Percentiles rank a stretch among this genome's conserved stretches.
phyloP scores from a whole-genome alignment of 768 basidiomycete genomes.

The Leucocoprinus sp. region DNA sequence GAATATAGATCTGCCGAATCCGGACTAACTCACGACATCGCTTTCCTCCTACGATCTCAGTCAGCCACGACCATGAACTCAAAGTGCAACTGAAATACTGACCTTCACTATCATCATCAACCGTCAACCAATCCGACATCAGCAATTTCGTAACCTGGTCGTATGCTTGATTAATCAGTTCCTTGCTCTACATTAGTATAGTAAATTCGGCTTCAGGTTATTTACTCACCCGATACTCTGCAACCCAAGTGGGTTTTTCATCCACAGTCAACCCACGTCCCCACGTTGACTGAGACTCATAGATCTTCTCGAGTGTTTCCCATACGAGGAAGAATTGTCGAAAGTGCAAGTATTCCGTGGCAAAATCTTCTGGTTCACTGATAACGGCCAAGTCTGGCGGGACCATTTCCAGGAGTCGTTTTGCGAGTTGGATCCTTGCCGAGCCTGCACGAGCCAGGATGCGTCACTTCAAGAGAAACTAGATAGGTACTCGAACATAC shows the following conservation, averaged over 20 bases:
- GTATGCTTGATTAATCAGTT: slow-evolving; percentile 52
- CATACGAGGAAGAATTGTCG: slow-evolving; percentile 73
- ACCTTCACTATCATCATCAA: slow-evolving; percentile 42
- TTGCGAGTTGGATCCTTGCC: slow-evolving; percentile 69
- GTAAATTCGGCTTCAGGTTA: too few relatives aligned
- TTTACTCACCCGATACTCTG: slow-evolving; percentile 49
- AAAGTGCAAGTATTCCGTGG: slow-evolving; percentile 73
- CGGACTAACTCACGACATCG: slow-evolving; percentile 61
- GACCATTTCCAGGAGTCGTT: slow-evolving; percentile 46
- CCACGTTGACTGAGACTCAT: slow-evolving; percentile 52
- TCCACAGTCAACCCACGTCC: slow-evolving; percentile 52
- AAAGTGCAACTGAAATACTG: slow-evolving; percentile 12
- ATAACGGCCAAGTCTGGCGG: slow-evolving; percentile 57
- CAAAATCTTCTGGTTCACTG: slow-evolving; percentile 59
- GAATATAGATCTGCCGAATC: slow-evolving; percentile 85
- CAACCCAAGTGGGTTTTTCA: slow-evolving; percentile 49
- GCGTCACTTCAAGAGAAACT: not conserved
- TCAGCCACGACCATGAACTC: not conserved
- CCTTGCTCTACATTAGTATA: slow-evolving; percentile 23
- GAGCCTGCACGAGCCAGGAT: slow-evolving; percentile 34
- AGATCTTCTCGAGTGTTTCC: slow-evolving; percentile 55
- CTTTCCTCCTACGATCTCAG: slow-evolving; percentile 32
- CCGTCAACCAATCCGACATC: slow-evolving; percentile 70
- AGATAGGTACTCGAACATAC: slow-evolving; percentile 33
- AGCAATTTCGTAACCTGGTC: slow-evolving; percentile 63